Evolutionary conservation across 768 basidiomycete genomes (phyloP), one percentile per base, ranked within the genome.

Genomic region (Thelephora aurantiotincta): DNA sequence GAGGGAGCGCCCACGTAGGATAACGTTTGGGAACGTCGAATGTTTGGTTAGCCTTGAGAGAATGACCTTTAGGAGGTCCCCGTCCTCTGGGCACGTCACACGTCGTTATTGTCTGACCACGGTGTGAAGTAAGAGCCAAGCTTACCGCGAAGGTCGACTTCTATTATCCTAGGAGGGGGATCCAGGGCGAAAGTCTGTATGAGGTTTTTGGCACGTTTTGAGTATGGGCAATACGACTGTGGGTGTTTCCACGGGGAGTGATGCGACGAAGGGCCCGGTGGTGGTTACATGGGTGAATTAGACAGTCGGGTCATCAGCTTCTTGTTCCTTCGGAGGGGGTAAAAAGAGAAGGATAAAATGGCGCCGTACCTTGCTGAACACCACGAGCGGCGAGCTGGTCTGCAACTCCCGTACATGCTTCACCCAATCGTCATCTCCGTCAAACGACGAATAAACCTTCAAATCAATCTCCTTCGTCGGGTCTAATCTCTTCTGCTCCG

Each of bases 311-410:
- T n/a, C 52, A 51, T 41, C 30, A 50, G 26, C 33, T 13, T 13
- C 36, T 22, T 43, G 13, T 14, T 7, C 6, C 7, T 19, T n/a
- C n/a, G n/a, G n/a, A n/a, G n/a, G n/a, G n/a, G n/a, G n/a, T 34
- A 44, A 18, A 44, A 43, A 30, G n/a, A 52, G 20, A 18, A 36
- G 26, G 4, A 9, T 30, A 9, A 33, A 3, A 18, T 20, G 7
- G 33, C 13, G 5, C 61, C 69, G 30, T 47, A 80, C 83, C 70
- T 90, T 90, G 69, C 85, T 88, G 56, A 90, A 88, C 11, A 90
- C 77, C 41, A 89, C 67, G 6, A 90, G 62, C 2, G 86, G 86
- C 54, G 74, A 68, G 30, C 73, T 60, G 14, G 67, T 56, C 34
- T 72, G 65, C 43, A 87, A 54, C 18, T 55, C 56, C 37, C 57